Base-by-base conservation (phyloP, 805 yeast genomes). In the Cyberlindnera japonica region DNA sequence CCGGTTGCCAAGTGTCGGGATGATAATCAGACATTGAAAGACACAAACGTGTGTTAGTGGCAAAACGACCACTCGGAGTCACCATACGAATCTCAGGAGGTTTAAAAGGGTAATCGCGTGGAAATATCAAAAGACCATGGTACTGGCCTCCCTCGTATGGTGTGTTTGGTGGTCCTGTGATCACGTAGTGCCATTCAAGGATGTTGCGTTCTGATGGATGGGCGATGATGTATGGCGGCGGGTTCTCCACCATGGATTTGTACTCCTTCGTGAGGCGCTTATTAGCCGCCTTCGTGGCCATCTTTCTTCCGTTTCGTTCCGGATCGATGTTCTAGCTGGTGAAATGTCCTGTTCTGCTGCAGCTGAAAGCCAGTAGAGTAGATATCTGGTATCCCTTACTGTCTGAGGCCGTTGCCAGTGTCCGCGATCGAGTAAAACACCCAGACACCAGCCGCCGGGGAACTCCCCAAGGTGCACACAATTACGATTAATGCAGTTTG, bases 1-100 rank as follows among this genome's bases (percentile, higher is more conserved):
- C 88, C 1, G 98, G 97, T 61, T 90, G 89, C 98, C 98, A 90
- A 1, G 83, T 68, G 60, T 89, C 93, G 3, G 96, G 96, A 54
- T 90, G 98, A 61, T 79, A 90, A 64, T 90, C 97, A 54, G 95
- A 82, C 83, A 90, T 89, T n/a, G 90, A 80, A 35, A 90, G 68
- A 64, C 98, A 90, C 20, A 90, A 70, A 35, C 96, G 68, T 4
- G 88, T 80, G 59, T 86, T 86, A 41, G 88, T 75, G 43, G 79
- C 77, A 59, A 90, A 90, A 37, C 96, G 70, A 4, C 96, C 97
- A 53, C 81, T 84, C 5, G 97, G 96, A 0, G 97, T 90, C 33
- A 80, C 67, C 85, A 90, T 88, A 42, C 85, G 72, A 38, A 90
- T 90, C 11, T 95, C 76, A 2, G 96, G 96, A 10, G 96, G 96